phyloP scores from a whole-genome alignment of 192 early-diverging fungal genomes.

The Podila epicladia region DNA sequence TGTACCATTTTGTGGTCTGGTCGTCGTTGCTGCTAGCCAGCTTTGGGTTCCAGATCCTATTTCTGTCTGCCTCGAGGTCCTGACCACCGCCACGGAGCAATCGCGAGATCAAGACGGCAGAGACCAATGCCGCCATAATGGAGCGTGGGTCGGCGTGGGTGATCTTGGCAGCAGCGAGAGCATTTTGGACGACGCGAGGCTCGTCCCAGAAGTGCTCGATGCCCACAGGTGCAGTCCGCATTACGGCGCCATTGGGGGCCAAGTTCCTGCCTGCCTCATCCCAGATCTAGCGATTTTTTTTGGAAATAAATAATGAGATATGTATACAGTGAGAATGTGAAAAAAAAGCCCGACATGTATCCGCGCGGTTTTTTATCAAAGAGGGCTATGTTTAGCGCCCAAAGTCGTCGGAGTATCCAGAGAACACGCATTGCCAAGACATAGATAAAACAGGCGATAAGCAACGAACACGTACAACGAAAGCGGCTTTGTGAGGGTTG shows the following conservation, averaged over 20 bases:
- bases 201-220: constrained; percentile 53
- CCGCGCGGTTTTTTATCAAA: too few relatives aligned
- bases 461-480: constrained; percentile 9
- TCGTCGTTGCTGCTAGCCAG: constrained; percentile 5
- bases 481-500: constrained; percentile 58
- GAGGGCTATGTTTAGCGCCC: too few relatives aligned
- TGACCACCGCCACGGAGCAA: constrained; percentile 34
- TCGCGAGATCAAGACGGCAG: constrained; percentile 48
- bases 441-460: too few relatives aligned
- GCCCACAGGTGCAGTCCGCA: constrained; percentile 50
- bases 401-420: background rate
- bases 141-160: constrained; percentile 57
- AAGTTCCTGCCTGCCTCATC: constrained; percentile 24
- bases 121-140: constrained; percentile 37
- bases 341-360: background rate
- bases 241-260: constrained; percentile 52
- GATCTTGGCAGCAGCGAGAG: constrained; percentile 52
- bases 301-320: background rate
- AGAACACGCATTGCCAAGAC: background rate
- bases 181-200: constrained; percentile 42
- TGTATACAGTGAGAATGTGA: background rate
- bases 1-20: background rate
- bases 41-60: constrained; percentile 14
- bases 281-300: constrained; percentile 41
- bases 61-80: background rate